Base-by-base conservation (phyloP, 257 asterid species). In the Solanum paucissectum region DNA sequence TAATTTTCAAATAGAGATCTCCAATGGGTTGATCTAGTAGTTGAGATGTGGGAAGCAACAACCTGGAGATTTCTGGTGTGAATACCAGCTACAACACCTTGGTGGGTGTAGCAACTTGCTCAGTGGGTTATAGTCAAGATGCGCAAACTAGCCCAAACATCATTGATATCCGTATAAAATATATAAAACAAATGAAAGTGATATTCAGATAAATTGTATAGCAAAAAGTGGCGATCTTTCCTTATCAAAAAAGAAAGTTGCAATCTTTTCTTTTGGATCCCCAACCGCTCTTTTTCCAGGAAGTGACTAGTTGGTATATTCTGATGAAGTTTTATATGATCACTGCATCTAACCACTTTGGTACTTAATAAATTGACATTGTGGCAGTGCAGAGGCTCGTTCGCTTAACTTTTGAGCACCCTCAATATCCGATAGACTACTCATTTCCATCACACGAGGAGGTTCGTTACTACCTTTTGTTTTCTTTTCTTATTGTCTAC, bases 371-470 rank as follows among this genome's bases (percentile, higher is more conserved):
- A 83, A 86, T 71, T 79, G 87, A 42, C 60, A 84, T 90, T 93
- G 86, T 93, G 92, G 92, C 64, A 29, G 86, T 93, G 95, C 98
- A 97, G 99, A 91, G 76, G 90, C 92, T 97, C 87, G 95, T 97
- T 86, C 94, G 97, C 87, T 88, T 89, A 91, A 96, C 99, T 34
- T 79, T 94, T 86, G 94, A 89, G 91, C 95, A 97, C 92, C 98
- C 95, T 86, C 91, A 71, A 82, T 97, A 97, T 91, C 96, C 96
- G 20, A 36, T 85, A 42, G 98, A 97, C 84, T 97, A 95, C 92
- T 89, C 94, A 16, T 92, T 97, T 86, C 99, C 99, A 23, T 96
- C 99, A 29, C 89, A 95, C 27, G 95, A 95, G 62, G 98, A 96
- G 95, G 99, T 96, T 87, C 1, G 90, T 62, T 33, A 44, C 32